Base-by-base conservation (phyloP, 2,329 filamentous ascomycete genomes). In the Penicillium sp. region DNA sequence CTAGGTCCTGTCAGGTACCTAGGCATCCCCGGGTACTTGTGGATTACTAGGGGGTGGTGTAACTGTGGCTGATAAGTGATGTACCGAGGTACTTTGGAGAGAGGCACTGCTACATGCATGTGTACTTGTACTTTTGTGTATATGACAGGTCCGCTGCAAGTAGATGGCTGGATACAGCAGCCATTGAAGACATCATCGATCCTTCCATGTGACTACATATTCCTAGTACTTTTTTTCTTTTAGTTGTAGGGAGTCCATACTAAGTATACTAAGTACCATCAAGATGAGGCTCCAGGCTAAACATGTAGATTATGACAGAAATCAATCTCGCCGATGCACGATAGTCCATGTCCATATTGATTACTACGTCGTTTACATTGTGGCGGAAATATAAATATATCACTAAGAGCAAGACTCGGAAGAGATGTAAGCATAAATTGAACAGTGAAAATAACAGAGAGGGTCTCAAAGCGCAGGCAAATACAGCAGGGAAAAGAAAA, bases 291-390 rank as follows among this genome's bases (percentile, higher is more conserved):
- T 20, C 29, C 29, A 14, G 39, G 32, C 14, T 31, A 7, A 32
- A 16, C 5, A 22, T n/a, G 18, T 34, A 6, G 8, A 7, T 32
- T 22, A 46, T 22, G 18, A 16, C n/a, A 38, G n/a, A 22, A 20
- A 20, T 37, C 53, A 50, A 35, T 39, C 50, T 32, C 38, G 54
- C 24, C 43, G 49, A 60, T 40, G 44, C 51, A 24, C 8, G 1
- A n/a, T 13, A 18, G n/a, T 22, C 35, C 55, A 63, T 61, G 38
- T 59, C 59, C 55, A 54, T 43, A 57, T 62, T 61, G 55, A 54
- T 61, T 43, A 61, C 59, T 60, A 58, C 58, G 55, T 59, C 51
- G 52, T 59, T 59, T 60, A 60, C 50, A 61, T 62, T 53, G 22
- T 63, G 50, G 59, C 29, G 32, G 42, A 38, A 53, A 47, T 49